A percentile compares a stretch with the other conserved stretches of the same genome.
phyloP scores from a whole-genome alignment of 2,329 filamentous ascomycete genomes.

The Fusarium nematophilum region DNA sequence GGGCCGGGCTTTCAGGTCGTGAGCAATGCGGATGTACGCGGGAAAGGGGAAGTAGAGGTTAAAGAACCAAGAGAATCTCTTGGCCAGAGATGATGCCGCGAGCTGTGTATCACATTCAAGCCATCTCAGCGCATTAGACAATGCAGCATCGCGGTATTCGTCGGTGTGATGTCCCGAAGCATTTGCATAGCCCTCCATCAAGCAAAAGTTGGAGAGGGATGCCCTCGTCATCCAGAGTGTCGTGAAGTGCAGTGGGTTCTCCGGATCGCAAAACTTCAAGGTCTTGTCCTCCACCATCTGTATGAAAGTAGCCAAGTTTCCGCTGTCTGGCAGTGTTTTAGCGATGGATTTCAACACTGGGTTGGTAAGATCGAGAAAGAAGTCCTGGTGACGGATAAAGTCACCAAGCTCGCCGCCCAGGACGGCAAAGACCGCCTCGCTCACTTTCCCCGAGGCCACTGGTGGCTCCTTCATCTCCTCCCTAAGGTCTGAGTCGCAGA shows the following conservation, averaged over 20 bases:
- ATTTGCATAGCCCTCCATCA: constrained; percentile 61
- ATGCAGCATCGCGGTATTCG: constrained; percentile 42
- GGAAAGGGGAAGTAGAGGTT: constrained; percentile 54
- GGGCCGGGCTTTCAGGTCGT: constrained; percentile 43
- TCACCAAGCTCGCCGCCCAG: constrained; percentile 55
- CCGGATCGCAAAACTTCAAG: constrained; percentile 53
- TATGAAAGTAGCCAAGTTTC: constrained; percentile 51
- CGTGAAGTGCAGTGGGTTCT: constrained; percentile 55
- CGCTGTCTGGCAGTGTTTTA: constrained; percentile 31
- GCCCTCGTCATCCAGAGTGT: constrained; percentile 52
- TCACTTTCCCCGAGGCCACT: constrained; percentile 42
- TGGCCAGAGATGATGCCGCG: constrained; percentile 43
- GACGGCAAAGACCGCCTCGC: constrained; percentile 56
- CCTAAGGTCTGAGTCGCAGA: constrained; percentile 59
- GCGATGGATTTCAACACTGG: constrained; percentile 46
- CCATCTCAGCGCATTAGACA: constrained; percentile 48
- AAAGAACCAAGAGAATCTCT: constrained; percentile 52
- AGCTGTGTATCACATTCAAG: constrained; percentile 53
- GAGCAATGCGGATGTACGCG: constrained; percentile 54
- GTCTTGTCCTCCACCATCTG: constrained; percentile 58
- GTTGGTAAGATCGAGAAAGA: constrained; percentile 50
- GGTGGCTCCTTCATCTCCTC: constrained; percentile 53
- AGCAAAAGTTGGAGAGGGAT: constrained; percentile 59
- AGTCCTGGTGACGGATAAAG: constrained; percentile 48
- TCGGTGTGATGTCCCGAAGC: constrained; percentile 42